A percentile compares a stretch with the other conserved stretches of the same genome.
phyloP scores from a whole-genome alignment of 768 basidiomycete species.

The Atractiella rhizophila region DNA sequence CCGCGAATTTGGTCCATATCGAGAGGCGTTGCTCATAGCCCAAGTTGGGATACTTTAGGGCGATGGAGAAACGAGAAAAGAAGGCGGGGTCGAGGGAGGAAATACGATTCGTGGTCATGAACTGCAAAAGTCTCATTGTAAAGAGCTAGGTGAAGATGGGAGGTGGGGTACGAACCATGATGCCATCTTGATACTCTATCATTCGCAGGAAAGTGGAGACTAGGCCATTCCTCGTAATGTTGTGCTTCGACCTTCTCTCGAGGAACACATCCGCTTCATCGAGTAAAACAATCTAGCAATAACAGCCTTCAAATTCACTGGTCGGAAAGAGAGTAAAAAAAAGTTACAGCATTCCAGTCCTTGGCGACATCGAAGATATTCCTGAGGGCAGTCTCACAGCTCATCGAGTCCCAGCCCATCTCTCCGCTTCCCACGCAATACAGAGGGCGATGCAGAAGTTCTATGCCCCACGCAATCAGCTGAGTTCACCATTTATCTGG shows the following conservation, averaged over 20 bases:
- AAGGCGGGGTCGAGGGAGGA: slow-evolving; percentile 9
- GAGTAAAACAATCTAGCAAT: background rate
- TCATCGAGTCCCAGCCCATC: background rate
- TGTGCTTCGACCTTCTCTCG: background rate
- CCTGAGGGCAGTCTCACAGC: background rate
- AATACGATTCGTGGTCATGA: slow-evolving; percentile 10
- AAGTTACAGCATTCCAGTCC: too few species aligned
- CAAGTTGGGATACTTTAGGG: slow-evolving; percentile 7
- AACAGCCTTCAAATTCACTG: too few species aligned
- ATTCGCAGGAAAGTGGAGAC: slow-evolving; percentile 3
- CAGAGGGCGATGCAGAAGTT: slow-evolving; percentile 8
- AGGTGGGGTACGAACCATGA: too few species aligned
- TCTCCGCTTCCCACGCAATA: slow-evolving; percentile 4
- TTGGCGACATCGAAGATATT: slow-evolving; percentile 5
- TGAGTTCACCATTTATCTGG: too few species aligned
- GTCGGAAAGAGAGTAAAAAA: too few species aligned
- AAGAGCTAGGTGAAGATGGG: too few species aligned
- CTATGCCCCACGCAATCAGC: too few species aligned
- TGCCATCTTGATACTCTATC: slow-evolving; percentile 1
- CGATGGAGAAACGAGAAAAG: slow-evolving; percentile 8
- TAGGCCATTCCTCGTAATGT: slow-evolving; percentile 1
- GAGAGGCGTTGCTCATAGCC: background rate
- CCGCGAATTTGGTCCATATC: too few species aligned
- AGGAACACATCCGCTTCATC: slow-evolving; percentile 6
- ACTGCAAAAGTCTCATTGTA: too few species aligned